A percentile compares a stretch with the other conserved stretches of the same genome.
These are phyloP conservation scores for Nemania sp. DNA, from an alignment of 2,329 filamentous ascomycete genomes.

Conservation along the genomic window DNA sequence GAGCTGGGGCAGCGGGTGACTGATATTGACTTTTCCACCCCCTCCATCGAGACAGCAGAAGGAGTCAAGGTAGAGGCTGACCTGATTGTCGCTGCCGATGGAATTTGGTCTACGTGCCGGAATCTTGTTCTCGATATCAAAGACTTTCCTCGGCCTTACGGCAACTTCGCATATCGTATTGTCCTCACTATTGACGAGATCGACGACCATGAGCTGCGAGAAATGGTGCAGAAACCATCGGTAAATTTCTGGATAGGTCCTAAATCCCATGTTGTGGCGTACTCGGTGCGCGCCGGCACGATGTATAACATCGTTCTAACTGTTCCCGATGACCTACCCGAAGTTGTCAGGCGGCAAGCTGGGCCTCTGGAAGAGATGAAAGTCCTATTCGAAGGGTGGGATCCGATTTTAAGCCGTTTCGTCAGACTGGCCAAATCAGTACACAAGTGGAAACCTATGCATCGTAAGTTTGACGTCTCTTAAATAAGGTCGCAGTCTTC, in stretches of 20 bases:
- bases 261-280: slow-evolving; percentile 63
- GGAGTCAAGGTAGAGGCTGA: slow-evolving; percentile 52
- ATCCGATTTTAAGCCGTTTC: slow-evolving; percentile 57
- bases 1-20: slow-evolving; percentile 53
- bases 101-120: slow-evolving; percentile 64
- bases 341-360: slow-evolving; percentile 53
- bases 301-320: slow-evolving; percentile 71
- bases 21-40: slow-evolving; percentile 52
- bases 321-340: slow-evolving; percentile 65
- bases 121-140: slow-evolving; percentile 50
- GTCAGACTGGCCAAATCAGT: slow-evolving; percentile 59
- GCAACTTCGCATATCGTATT: slow-evolving; percentile 68
- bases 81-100: slow-evolving; percentile 66
- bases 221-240: slow-evolving; percentile 56
- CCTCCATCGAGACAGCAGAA: slow-evolving; percentile 46
- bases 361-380: slow-evolving; percentile 66
- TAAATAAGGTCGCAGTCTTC: background rate
- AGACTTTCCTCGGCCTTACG: slow-evolving; percentile 60
- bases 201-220: slow-evolving; percentile 52
- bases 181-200: slow-evolving; percentile 59
- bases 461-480: slow-evolving; percentile 40
- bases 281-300: slow-evolving; percentile 61
- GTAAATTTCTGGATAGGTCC: slow-evolving; percentile 69
- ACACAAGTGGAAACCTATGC: slow-evolving; percentile 73
- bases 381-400: slow-evolving; percentile 64